Base-by-base conservation (phyloP, 1,139 yeast genomes). In the Protomyces gravidus region DNA sequence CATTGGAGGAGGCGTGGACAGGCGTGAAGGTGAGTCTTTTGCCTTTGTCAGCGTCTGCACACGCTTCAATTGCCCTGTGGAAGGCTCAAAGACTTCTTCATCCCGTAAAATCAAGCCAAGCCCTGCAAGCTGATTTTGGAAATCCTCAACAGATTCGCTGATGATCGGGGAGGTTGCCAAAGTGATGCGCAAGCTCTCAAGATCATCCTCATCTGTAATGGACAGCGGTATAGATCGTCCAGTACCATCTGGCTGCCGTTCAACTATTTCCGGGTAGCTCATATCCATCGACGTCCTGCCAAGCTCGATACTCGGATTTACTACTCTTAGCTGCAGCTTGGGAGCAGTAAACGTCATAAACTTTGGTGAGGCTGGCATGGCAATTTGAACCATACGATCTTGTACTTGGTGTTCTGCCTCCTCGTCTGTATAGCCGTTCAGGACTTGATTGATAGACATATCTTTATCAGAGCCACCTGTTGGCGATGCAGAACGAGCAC, bases 301-400 rank as follows among this genome's bases (percentile, higher is more conserved):
- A 4, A 25, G 11, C 27, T 53, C 58, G 21, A 36, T 36, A 15
- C 42, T 36, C 17, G 58, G 58, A 26, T 53, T 53, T 21, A 53
- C 58, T 4, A 53, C 58, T 27, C 58, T 25, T 13, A 53, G 45
- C 33, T 46, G 58, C 25, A 53, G 36, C 21, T 45, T 47, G 11
- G 58, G 58, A 7, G 58, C 58, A 5, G 58, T 53, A 17, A 53
- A 53, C 6, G 58, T 53, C 39, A 53, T 21, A 21, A 25, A 30
- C 21, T 46, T 49, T 36, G 51, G 51, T 0, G 58, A 45, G 4
- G 39, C 23, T 6, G 58, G 58, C 27, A 30, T 25, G 5, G 58
- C 58, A 11, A 53, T 45, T 46, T 53, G 58, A 1, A 53, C 51
- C 42, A 36, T 36, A 7, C 42, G 42, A 30, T 53, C 58, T 27